A percentile compares a stretch with the other conserved stretches of the same genome.
Evolutionary conservation across 768 basidiomycete species (phyloP).

Genomic region (Pulveroboletus ravenelii): DNA sequence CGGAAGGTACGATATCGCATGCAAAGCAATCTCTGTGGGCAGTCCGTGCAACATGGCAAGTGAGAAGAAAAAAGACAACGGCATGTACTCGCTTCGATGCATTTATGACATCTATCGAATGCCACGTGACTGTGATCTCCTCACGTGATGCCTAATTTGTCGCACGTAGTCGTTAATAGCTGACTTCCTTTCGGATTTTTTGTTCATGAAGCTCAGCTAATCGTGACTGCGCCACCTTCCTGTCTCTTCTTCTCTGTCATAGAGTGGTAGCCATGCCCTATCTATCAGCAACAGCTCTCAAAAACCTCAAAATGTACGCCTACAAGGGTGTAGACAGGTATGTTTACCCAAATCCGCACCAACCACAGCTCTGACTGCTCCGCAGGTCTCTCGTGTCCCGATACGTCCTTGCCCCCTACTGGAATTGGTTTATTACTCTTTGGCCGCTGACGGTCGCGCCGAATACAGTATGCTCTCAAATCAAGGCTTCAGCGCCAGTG

Average conservation of each 20-base stretch:
- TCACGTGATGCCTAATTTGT: conserved; percentile 2
- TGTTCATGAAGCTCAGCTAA: background rate
- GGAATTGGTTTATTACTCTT: conserved; percentile 87
- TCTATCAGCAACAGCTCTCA: conserved; percentile 61
- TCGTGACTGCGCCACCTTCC: background rate
- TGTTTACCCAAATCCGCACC: conserved; percentile 19
- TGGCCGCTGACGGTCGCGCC: conserved; percentile 85
- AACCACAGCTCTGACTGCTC: conserved; percentile 5
- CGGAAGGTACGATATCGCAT: conserved; percentile 47
- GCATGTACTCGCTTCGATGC: too few species aligned
- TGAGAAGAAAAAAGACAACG: background rate
- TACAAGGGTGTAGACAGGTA: conserved; percentile 83
- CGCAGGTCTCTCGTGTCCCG: conserved; percentile 69
- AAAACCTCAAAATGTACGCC: conserved; percentile 70
- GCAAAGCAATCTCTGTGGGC: conserved; percentile 55
- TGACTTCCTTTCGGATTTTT: background rate
- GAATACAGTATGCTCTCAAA: conserved; percentile 62
- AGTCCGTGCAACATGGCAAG: conserved; percentile 38
- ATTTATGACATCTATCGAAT: background rate
- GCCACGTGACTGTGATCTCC: conserved; percentile 3
- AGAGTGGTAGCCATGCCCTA: conserved; percentile 48
- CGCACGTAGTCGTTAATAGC: background rate
- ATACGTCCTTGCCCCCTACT: conserved; percentile 78
- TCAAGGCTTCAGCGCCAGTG: background rate
- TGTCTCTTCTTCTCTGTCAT: background rate